Percentiles rank a stretch among this genome's conserved stretches.
These are phyloP conservation scores for Fusarium sp. DNA, from an alignment of 2,329 filamentous ascomycete genomes.

Conservation along the genomic window DNA sequence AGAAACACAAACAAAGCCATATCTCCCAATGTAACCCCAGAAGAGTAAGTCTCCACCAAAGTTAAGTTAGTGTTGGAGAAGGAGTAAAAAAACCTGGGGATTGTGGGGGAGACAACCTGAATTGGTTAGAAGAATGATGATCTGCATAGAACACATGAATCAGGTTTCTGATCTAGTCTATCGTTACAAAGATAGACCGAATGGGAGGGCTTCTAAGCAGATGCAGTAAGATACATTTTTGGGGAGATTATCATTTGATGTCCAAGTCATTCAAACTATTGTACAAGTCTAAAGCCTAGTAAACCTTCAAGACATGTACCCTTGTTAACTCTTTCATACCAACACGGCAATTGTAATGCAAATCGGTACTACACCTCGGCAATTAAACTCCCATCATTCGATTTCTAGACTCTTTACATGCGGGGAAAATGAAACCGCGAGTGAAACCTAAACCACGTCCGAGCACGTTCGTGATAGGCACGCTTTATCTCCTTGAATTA, in stretches of 20 bases:
- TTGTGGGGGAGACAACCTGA: slow-evolving; percentile 25
- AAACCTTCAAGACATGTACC: background rate
- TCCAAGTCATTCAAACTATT: background rate
- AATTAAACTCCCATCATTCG: background rate
- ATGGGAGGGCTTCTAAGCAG: slow-evolving; percentile 1
- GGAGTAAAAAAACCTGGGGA: slow-evolving; percentile 28
- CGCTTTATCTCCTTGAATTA: slow-evolving; percentile 9
- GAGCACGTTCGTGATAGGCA: slow-evolving; percentile 13
- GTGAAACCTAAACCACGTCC: background rate
- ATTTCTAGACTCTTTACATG: background rate
- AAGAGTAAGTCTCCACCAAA: slow-evolving; percentile 9
- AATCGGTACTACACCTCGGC: slow-evolving; percentile 2
- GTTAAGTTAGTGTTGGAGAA: slow-evolving; percentile 32
- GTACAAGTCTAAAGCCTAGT: background rate
- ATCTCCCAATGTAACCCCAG: slow-evolving; percentile 23
- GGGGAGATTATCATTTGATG: background rate
- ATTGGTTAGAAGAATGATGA: slow-evolving; percentile 15
- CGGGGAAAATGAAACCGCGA: slow-evolving; percentile 15
- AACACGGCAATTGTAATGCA: background rate
- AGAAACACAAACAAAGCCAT: background rate
- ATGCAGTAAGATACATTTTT: background rate
- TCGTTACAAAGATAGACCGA: slow-evolving; percentile 41
- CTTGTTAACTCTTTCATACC: background rate
- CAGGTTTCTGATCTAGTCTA: slow-evolving; percentile 1
- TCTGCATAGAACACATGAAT: slow-evolving; percentile 19